Conservation (phyloP, 2,329 filamentous ascomycete genomes). For the Colletotrichum lindemuthianum region DNA sequence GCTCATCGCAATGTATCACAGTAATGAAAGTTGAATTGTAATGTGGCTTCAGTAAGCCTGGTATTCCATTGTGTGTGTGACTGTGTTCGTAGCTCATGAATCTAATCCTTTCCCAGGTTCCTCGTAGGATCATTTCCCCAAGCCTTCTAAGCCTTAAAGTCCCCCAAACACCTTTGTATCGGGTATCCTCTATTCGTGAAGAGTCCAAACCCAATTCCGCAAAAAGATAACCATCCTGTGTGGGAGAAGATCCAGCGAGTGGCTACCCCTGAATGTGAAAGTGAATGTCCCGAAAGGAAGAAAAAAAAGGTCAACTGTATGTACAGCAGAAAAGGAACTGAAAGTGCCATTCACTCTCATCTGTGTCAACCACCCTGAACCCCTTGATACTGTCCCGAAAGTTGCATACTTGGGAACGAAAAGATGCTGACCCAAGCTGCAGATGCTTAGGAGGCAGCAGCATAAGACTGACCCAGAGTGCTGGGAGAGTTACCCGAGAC, state of each 20-base stretch:
- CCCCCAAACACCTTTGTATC: slow-evolving; percentile 34
- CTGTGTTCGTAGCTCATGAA: slow-evolving; percentile 40
- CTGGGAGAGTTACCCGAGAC: slow-evolving; percentile 54
- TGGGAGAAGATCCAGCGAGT: slow-evolving; percentile 35
- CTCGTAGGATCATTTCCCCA: slow-evolving; percentile 26
- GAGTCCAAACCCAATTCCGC: slow-evolving; percentile 17
- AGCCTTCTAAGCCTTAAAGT: slow-evolving; percentile 35
- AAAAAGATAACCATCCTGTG: slow-evolving; percentile 31
- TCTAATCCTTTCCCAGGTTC: slow-evolving; percentile 37
- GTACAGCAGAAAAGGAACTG: slow-evolving; percentile 48
- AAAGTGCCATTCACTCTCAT: slow-evolving; percentile 5
- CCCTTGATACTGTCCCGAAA: not conserved
- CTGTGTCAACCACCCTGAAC: slow-evolving; percentile 8
- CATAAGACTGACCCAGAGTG: slow-evolving; percentile 60
- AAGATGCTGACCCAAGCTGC: not conserved
- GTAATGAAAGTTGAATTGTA: not conserved
- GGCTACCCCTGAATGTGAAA: slow-evolving; percentile 37
- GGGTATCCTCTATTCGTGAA: slow-evolving; percentile 32
- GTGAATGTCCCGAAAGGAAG: slow-evolving; percentile 33
- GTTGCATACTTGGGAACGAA: slow-evolving; percentile 13
- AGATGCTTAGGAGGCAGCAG: slow-evolving; percentile 43
- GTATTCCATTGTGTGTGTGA: slow-evolving; percentile 27
- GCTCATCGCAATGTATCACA: not conserved
- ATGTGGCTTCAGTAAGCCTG: slow-evolving; percentile 23
- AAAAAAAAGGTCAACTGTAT: slow-evolving; percentile 39